Evolutionary conservation across 306 rosid genomes (phyloP), one percentile per base, ranked within the genome.

Genomic region (Sophora flavescens): DNA sequence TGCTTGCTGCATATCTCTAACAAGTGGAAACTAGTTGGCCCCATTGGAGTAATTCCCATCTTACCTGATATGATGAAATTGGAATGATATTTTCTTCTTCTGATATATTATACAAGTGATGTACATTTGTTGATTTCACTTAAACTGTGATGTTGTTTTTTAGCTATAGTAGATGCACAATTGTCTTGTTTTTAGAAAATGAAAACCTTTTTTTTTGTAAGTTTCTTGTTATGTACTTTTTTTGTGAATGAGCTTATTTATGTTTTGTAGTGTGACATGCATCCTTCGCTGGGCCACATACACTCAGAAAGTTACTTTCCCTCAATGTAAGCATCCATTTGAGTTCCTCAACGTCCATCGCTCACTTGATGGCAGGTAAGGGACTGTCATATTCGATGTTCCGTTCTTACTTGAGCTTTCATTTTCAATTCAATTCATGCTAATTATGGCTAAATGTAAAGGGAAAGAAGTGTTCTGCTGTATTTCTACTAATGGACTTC

Each of bases 241-340:
- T 68, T 18, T 61, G n/a, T 26, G 63, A 15, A 75, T 17, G 63
- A 62, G 26, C 15, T 30, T 58, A 4, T 53, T 75, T 80, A 16
- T 61, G 74, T 60, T 84, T 56, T 84, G 80, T 63, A 96, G 98
- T 69, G 93, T 87, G 72, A 92, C 88, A 18, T 96, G 99, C 86
- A 96, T 96, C 69, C 99, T 95, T 77, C 97, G 71, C 4, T 95
- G 99, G 99, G 97, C 90, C 68, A 86, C 97, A 0, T 90, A 92
- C 75, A 77, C 65, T n/a, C 73, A 85, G 60, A 88, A 86, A 26
- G 88, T 91, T 69, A 88, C 86, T 0, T 95, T 97, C 68, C 99
- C 99, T 52, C 99, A 95, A 66, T 95, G 99, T 67, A 95, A 95
- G 78, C 81, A 85, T 84, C 92, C 97, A 9, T 96, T 96, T 28